These are phyloP conservation scores for Articulospora tetracladia DNA, from an alignment of 495 filamentous ascomycete species.

Conservation along the genomic window DNA sequence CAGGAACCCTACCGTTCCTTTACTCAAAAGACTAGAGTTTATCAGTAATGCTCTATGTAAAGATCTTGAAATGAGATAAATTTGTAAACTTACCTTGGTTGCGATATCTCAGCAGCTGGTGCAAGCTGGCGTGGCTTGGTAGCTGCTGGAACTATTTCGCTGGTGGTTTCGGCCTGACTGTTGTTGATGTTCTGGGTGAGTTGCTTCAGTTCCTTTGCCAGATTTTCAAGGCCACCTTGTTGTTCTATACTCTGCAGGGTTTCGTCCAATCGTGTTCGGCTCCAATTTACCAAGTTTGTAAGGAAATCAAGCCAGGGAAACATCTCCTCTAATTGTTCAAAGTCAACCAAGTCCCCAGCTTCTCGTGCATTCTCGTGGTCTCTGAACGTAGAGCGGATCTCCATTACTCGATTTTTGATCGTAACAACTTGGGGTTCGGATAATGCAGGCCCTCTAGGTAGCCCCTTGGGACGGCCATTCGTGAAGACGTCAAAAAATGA, in stretches of 20 bases:
- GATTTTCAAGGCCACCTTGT: conserved; percentile 25
- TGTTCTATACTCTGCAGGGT: conserved; percentile 18
- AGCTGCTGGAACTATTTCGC: conserved; percentile 3
- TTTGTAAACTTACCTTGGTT: too few species aligned
- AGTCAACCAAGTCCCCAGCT: conserved; percentile 25
- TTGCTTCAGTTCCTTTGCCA: conserved; percentile 17
- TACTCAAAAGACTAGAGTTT: too few species aligned
- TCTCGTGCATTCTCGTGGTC: conserved; percentile 13
- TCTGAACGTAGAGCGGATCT: conserved; percentile 26
- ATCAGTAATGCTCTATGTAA: too few species aligned
- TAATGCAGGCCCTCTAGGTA: conserved; percentile 4
- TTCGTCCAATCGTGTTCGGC: conserved; percentile 23
- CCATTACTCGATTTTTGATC: conserved; percentile 23
- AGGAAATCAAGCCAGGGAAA: conserved; percentile 32
- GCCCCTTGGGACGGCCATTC: conserved; percentile 12
- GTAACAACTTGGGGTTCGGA: conserved; percentile 5
- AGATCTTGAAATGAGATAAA: too few species aligned
- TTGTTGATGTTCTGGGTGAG: conserved; percentile 12
- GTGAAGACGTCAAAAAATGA: conserved; percentile 5
- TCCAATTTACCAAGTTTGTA: conserved; percentile 21
- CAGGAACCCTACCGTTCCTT: too few species aligned
- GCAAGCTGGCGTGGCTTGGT: neutral
- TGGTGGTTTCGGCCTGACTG: conserved; percentile 12
- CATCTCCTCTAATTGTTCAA: conserved; percentile 27
- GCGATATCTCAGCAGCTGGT: neutral